phyloP scores from a whole-genome alignment of 2,329 filamentous ascomycete genomes.

The Teratosphaeria epicoccoides region DNA sequence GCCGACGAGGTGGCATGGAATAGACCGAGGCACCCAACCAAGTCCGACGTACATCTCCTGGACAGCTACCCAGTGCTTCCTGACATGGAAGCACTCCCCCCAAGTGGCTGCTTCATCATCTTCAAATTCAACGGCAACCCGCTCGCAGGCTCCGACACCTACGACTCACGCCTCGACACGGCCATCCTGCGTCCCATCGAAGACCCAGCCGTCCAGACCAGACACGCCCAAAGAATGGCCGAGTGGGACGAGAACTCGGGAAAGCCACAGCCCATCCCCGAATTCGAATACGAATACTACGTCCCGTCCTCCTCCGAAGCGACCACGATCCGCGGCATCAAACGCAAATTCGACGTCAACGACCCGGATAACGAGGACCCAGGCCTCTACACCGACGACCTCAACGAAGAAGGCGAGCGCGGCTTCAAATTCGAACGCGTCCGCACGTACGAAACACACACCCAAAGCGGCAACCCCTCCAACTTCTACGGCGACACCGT shows the following conservation, averaged over 20 bases:
- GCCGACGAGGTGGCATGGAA: conserved; percentile 50
- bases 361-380: conserved; percentile 45
- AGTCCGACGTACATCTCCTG: conserved; percentile 46
- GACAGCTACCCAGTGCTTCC: conserved; percentile 52
- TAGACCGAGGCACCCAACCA: conserved; percentile 48
- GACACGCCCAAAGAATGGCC: conserved; percentile 38
- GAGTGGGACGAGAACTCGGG: conserved; percentile 40
- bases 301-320: conserved; percentile 37
- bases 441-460: conserved; percentile 50
- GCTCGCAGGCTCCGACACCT: conserved; percentile 36
- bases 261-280: conserved; percentile 40
- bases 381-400: conserved; percentile 38
- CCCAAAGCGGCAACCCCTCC: conserved; percentile 41
- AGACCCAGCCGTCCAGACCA: conserved; percentile 37
- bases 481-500: conserved; percentile 46
- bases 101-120: conserved; percentile 48
- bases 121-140: conserved; percentile 54
- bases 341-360: conserved; percentile 44
- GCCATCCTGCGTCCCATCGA: conserved; percentile 44
- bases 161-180: conserved; percentile 51
- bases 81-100: conserved; percentile 49
- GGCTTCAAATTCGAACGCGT: conserved; percentile 47
- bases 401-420: conserved; percentile 22
- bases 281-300: conserved; percentile 52
- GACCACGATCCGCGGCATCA: conserved; percentile 40